These are phyloP conservation scores for Primulina eburnea DNA, from an alignment of 257 asterid genomes.

Conservation along the genomic window DNA sequence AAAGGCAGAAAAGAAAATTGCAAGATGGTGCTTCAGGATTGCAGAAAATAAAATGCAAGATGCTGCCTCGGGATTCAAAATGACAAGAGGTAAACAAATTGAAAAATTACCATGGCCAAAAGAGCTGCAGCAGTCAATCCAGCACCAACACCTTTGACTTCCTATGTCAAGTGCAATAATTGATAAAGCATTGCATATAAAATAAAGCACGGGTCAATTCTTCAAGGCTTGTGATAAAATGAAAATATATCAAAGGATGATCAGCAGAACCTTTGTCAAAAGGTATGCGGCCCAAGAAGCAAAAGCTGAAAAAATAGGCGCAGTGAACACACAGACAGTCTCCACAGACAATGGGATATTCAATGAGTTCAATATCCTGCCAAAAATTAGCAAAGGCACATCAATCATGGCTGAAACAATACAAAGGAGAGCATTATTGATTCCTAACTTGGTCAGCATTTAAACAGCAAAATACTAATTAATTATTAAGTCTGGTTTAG, in stretches of 20 bases:
- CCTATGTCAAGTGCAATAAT: constrained; percentile 48
- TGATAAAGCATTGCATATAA: constrained; percentile 16
- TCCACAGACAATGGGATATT: constrained; percentile 96
- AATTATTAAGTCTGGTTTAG: not conserved
- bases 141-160: constrained; percentile 95
- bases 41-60: constrained; percentile 19
- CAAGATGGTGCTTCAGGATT: constrained; percentile 2
- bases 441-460: constrained; percentile 4
- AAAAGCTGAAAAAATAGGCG: constrained; percentile 96
- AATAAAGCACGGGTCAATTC: not conserved
- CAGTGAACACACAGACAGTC: constrained; percentile 97
- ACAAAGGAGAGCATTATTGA: not conserved
- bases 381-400: constrained; percentile 25
- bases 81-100: constrained; percentile 2
- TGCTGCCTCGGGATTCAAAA: constrained; percentile 5
- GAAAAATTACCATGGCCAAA: constrained; percentile 77
- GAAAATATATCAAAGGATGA: constrained; percentile 18
- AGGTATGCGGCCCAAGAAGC: constrained; percentile 99
- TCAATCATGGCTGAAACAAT: constrained; percentile 26
- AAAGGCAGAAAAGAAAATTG: constrained; percentile 12
- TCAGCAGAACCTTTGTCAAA: constrained; percentile 75
- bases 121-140: constrained; percentile 98
- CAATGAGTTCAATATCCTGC: constrained; percentile 82
- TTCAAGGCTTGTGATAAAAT: not conserved
- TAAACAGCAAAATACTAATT: constrained; percentile 6